phyloP scores from a whole-genome alignment of 73 alveolate species.

The Blepharisma japonicum region DNA sequence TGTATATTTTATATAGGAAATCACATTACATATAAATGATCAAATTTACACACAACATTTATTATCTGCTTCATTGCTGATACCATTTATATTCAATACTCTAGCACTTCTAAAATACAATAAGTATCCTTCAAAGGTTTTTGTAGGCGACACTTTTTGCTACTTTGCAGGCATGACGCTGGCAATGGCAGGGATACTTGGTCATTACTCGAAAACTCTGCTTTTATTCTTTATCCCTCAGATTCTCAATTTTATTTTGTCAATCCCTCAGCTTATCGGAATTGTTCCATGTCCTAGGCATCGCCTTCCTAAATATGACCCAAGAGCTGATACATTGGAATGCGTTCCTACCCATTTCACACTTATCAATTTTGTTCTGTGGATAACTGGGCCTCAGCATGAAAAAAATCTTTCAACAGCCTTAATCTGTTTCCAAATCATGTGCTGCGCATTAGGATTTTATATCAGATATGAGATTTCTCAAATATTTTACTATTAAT shows the following conservation, averaged over 20 bases:
- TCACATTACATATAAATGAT: conserved; percentile 26
- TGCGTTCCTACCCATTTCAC: conserved; percentile 86
- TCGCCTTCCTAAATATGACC: conserved; percentile 86
- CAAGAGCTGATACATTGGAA: conserved; percentile 66
- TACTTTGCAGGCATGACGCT: conserved; percentile 97
- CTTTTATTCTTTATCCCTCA: conserved; percentile 95
- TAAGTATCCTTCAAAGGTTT: conserved; percentile 91
- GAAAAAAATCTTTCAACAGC: conserved; percentile 81
- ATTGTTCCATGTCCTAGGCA: conserved; percentile 94
- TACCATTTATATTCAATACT: conserved; percentile 52
- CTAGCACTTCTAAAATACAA: conserved; percentile 79
- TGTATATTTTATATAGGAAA: conserved; percentile 55
- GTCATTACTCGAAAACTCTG: conserved; percentile 95
- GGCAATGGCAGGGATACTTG: conserved; percentile 96
- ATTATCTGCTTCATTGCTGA: conserved; percentile 60
- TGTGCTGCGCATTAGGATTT: conserved; percentile 74
- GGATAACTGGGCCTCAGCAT: conserved; percentile 88
- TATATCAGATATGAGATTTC: conserved; percentile 63
- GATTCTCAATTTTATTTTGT: conserved; percentile 83
- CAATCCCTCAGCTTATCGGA: conserved; percentile 91
- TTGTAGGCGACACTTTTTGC: conserved; percentile 97
- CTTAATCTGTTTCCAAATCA: conserved; percentile 67
- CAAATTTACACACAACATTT: conserved; percentile 39
- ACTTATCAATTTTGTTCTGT: conserved; percentile 73
- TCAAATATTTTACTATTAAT: conserved; percentile 21